Evolutionary conservation across 2,329 filamentous ascomycete genomes (phyloP), one percentile per base, ranked within the genome.

Genomic region (Biscogniauxia marginata): DNA sequence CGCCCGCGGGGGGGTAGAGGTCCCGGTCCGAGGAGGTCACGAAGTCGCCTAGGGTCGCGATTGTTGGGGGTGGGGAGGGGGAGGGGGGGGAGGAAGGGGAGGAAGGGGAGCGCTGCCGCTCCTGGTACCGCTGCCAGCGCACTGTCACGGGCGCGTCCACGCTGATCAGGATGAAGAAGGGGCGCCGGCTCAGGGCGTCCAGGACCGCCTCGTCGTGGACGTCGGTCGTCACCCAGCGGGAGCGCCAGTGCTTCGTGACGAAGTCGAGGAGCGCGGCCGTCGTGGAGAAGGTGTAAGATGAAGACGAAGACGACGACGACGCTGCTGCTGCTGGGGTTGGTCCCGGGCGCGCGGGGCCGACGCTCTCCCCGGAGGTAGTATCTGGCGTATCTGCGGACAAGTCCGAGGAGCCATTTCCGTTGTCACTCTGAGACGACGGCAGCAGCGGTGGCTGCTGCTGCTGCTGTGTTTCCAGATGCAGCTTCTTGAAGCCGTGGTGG

Each of bases 141-240:
- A 93, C 79, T 50, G 84, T 89, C 47, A 97, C 81, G 1, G 95
- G 95, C 4, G 93, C 93, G 73, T 98, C 93, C 49, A 98, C 86
- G 71, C 91, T 93, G 68, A 99, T 79, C 30, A 98, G 84, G 50
- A 99, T 82, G 79, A 98, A 98, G 77, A 96, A 97, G 0, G 95
- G 95, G 7, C 95, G 84, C 19, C 87, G 82, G 57, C 87, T 77
- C 50, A 97, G 85, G 21, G 86, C 81, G 65, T 97, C 90, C 4
- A 96, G 82, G 7, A 88, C 83, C 2, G 74, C 72, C 64, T 92
- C 88, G 63, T 87, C 85, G 76, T 86, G 84, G 60, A 97, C 86
- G 69, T 95, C 88, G 3, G 89, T 95, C 2, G 88, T 95, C 16
- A 98, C 91, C 83, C 90, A 99, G 54, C 87, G 85, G 55, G 87